phyloP scores from a whole-genome alignment of 2,329 filamentous ascomycete species.

The Diplodia seriata region DNA sequence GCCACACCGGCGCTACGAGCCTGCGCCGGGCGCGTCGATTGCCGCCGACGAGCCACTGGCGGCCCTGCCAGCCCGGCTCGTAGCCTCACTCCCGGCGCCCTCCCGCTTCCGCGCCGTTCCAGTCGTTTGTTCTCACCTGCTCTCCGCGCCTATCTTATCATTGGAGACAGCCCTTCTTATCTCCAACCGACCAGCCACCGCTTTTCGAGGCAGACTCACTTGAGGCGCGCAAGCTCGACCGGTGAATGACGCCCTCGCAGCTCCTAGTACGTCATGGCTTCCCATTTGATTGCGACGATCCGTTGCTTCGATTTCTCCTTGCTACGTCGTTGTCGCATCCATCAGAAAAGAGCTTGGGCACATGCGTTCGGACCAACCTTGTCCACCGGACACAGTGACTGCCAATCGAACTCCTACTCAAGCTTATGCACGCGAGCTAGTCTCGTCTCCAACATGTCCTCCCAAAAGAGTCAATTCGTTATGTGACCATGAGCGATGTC shows the following conservation, averaged over 20 bases:
- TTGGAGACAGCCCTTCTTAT: conserved; percentile 10
- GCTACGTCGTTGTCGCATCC: not conserved
- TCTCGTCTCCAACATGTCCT: conserved; percentile 14
- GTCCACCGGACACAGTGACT: not conserved
- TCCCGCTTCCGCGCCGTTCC: conserved; percentile 25
- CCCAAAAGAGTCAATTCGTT: conserved; percentile 16
- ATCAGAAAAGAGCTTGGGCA: conserved; percentile 18
- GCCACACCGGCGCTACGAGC: not conserved
- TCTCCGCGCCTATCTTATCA: not conserved
- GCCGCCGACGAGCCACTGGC: conserved; percentile 15
- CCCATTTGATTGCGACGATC: not conserved
- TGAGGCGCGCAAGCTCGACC: conserved; percentile 9
- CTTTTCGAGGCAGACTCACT: not conserved
- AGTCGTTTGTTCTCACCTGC: conserved; percentile 6
- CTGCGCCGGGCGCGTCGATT: conserved; percentile 1
- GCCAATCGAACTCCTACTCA: not conserved
- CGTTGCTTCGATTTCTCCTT: not conserved
- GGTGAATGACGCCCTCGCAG: not conserved
- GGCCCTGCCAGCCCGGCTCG: not conserved
- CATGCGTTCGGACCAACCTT: not conserved
- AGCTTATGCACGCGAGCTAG: conserved; percentile 15
- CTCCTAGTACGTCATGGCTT: conserved; percentile 19
- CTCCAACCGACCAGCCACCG: not conserved
- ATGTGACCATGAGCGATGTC: conserved; percentile 24
- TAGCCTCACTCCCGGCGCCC: conserved; percentile 23